Evolutionary conservation across 139 green algal genomes (phyloP).

Genomic region (Chlamydomonas sp.): DNA sequence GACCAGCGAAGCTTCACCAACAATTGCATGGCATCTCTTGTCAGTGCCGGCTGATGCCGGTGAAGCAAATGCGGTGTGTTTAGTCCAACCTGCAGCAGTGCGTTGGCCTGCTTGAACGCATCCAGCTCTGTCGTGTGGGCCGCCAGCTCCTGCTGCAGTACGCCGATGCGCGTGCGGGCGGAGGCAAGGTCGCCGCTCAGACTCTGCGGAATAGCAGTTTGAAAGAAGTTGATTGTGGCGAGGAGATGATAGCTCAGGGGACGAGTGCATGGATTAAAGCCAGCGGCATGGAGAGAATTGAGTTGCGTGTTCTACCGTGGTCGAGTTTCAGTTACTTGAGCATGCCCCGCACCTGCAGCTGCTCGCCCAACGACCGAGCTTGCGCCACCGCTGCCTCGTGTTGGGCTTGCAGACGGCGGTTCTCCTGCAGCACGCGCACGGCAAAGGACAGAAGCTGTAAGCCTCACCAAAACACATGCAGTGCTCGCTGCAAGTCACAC

Average conservation of each 20-base stretch:
- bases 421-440: background rate
- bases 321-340: slow-evolving; percentile 10
- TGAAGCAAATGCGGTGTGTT: background rate
- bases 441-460: too few species aligned
- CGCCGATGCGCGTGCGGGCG: slow-evolving; percentile 28
- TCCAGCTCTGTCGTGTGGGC: slow-evolving; percentile 8
- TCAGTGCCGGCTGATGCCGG: background rate
- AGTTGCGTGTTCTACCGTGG: background rate
- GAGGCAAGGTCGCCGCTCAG: slow-evolving; percentile 2
- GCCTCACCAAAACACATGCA: too few species aligned
- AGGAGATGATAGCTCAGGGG: too few species aligned
- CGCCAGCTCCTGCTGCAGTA: slow-evolving; percentile 21
- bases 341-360: slow-evolving; percentile 17
- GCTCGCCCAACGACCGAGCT: background rate
- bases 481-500: too few species aligned
- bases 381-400: slow-evolving; percentile 4
- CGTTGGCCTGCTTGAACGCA: slow-evolving; percentile 1
- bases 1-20: too few species aligned
- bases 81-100: slow-evolving; percentile 5
- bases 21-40: background rate
- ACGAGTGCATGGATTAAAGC: too few species aligned
- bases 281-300: too few species aligned
- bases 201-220: background rate
- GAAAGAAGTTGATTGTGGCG: too few species aligned
- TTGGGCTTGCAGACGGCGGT: slow-evolving; percentile 7